Percentiles rank a stretch among this genome's conserved stretches.
phyloP scores from a whole-genome alignment of 1,284 basidiomycete genomes.

The Sporisorium exsertum region DNA sequence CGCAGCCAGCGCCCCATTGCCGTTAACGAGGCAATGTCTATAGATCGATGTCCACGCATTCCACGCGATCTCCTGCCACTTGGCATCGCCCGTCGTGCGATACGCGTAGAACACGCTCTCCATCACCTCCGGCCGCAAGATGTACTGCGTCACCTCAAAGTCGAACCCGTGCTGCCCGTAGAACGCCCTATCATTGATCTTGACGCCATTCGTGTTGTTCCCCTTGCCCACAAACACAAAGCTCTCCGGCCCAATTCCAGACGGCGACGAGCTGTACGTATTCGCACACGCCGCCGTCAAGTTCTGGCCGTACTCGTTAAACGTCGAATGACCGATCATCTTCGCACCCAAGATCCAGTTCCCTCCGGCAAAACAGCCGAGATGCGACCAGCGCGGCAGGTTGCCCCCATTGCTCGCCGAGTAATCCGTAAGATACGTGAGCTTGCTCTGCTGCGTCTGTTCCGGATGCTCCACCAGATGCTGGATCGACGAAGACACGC shows the following conservation, averaged over 20 bases:
- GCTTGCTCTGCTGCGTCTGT: slow-evolving; percentile 28
- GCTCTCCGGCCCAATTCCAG: slow-evolving; percentile 59
- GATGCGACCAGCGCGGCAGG: slow-evolving; percentile 53
- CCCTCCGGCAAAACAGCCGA: slow-evolving; percentile 60
- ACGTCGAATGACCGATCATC: slow-evolving; percentile 37
- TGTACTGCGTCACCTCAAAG: slow-evolving; percentile 50
- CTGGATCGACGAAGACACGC: slow-evolving; percentile 48
- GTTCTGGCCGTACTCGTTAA: slow-evolving; percentile 53
- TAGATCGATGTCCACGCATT: slow-evolving; percentile 87
- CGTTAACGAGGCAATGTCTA: slow-evolving; percentile 76
- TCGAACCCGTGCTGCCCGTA: slow-evolving; percentile 56
- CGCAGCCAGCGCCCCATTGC: slow-evolving; percentile 68
- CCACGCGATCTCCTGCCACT: slow-evolving; percentile 84
- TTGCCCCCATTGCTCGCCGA: slow-evolving; percentile 33
- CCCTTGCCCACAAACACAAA: slow-evolving; percentile 50
- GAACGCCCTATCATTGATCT: slow-evolving; percentile 41
- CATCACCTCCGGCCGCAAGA: slow-evolving; percentile 62
- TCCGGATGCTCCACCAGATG: slow-evolving; percentile 51
- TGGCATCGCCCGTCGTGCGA: slow-evolving; percentile 57
- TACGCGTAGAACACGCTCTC: slow-evolving; percentile 59
- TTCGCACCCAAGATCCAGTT: slow-evolving; percentile 63
- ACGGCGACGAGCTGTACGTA: slow-evolving; percentile 53
- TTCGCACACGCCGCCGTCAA: slow-evolving; percentile 49
- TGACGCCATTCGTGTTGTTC: slow-evolving; percentile 44
- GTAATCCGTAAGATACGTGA: slow-evolving; percentile 57